A percentile compares a stretch with the other conserved stretches of the same genome.
These are phyloP conservation scores for Dendrocalamus sinicus DNA, from an alignment of 176 grass and related monocot genomes.

Conservation along the genomic window DNA sequence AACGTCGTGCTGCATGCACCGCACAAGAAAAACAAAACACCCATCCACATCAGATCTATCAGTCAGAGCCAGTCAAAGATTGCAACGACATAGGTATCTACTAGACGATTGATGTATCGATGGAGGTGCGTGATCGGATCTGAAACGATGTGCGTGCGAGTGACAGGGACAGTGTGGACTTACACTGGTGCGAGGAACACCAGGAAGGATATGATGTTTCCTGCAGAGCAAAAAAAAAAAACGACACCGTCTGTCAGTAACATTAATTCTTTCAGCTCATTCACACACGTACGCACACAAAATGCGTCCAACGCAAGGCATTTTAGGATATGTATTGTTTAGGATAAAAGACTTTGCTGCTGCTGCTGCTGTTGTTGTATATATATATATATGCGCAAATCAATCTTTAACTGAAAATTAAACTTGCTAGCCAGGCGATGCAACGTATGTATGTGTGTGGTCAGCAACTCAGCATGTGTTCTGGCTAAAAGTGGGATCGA, in stretches of 20 bases:
- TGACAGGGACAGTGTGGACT: slow-evolving; percentile 15
- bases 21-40: no score
- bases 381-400: neutral
- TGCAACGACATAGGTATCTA: neutral
- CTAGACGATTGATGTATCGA: neutral
- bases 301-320: neutral
- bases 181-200: slow-evolving; percentile 92
- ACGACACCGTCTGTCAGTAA: neutral
- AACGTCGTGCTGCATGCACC: slow-evolving; percentile 63
- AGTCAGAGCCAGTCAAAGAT: neutral
- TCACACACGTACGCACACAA: neutral
- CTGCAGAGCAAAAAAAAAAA: slow-evolving; percentile 44
- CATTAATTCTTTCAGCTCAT: neutral
- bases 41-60: neutral
- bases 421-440: neutral
- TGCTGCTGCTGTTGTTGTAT: no score
- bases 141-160: neutral
- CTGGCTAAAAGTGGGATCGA: slow-evolving; percentile 11
- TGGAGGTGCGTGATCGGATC: neutral
- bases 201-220: slow-evolving; percentile 83
- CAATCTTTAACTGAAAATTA: neutral
- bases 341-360: no score
- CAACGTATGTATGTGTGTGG: neutral
- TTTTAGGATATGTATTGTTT: neutral
- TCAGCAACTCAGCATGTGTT: slow-evolving; percentile 27